A percentile compares a stretch with the other conserved stretches of the same genome.
Evolutionary conservation across 2,329 filamentous ascomycete species (phyloP).

Genomic region (Neocatenulostroma microsporum): DNA sequence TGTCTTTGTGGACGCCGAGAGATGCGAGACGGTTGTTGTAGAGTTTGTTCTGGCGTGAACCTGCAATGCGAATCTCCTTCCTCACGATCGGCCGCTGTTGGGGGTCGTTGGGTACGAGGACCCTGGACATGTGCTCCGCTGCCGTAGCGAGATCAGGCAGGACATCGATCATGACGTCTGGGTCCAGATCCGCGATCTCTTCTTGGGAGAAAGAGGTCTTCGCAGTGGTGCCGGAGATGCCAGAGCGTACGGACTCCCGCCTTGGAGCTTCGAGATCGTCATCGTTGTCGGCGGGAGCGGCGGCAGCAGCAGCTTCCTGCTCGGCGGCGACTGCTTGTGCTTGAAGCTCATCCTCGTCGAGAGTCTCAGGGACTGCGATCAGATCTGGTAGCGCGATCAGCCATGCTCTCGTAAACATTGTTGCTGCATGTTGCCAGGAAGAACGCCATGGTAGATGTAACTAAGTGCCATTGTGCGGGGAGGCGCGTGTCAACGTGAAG

Average conservation of each 20-base stretch:
- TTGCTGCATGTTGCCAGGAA: too few relatives aligned
- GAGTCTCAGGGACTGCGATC: constrained; percentile 12
- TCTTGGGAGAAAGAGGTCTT: constrained; percentile 40
- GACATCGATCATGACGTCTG: constrained; percentile 35
- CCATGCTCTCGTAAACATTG: constrained; percentile 1
- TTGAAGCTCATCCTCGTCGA: constrained; percentile 8
- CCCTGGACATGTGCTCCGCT: constrained; percentile 21
- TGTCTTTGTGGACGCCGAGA: constrained; percentile 29
- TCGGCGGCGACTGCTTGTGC: not conserved
- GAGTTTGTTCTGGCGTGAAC: constrained; percentile 34
- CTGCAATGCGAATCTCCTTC: constrained; percentile 27
- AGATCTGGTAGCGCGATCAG: constrained; percentile 12
- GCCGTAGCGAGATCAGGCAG: constrained; percentile 31
- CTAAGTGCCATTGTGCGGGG: too few relatives aligned
- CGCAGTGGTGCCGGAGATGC: constrained; percentile 41
- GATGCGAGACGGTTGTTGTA: constrained; percentile 29
- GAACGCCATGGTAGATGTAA: too few relatives aligned
- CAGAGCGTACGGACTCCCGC: constrained; percentile 23
- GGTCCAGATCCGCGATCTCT: constrained; percentile 36
- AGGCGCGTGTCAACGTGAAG: too few relatives aligned
- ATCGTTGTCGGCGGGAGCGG: constrained; percentile 1
- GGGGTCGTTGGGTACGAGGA: constrained; percentile 23
- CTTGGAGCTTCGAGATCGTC: constrained; percentile 6
- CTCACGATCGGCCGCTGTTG: constrained; percentile 17
- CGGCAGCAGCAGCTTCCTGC: constrained; percentile 3